Base-by-base conservation (phyloP, 345 rosid genomes). In the Rhodomyrtus tomentosa region DNA sequence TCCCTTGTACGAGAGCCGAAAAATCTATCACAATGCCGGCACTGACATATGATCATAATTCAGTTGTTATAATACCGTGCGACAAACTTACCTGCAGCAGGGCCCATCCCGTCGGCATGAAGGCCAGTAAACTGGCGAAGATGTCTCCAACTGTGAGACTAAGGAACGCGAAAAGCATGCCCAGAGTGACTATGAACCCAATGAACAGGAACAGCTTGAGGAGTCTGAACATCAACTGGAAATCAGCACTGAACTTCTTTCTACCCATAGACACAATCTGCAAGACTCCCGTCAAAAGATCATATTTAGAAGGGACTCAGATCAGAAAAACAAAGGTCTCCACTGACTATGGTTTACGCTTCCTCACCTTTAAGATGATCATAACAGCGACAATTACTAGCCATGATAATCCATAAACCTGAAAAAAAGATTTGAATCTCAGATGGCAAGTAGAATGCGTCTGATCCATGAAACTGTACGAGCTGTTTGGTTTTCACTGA, bases 211-310 rank as follows among this genome's bases (percentile, higher is more conserved):
- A 87, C 81, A 97, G 81, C 87, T 95, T 97, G 49, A 95, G 90
- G 25, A 97, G 93, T 89, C 99, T 92, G 93, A 97, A 97, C 96
- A 97, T 90, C 42, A 97, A 93, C 89, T 97, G 99, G 86, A 97
- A 97, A 89, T 97, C 99, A 10, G 98, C 99, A 55, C 98, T 93
- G 87, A 97, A 95, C 87, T 92, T 97, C 94, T 93, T 97, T 88
- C 98, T 92, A 22, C 99, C 99, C 98, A 94, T 92, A 32, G 98
- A 95, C 9, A 95, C 96, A 45, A 95, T 94, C 98, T 94, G 94
- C 90, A 87, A 73, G 5, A n/a, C 40, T 16, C 27, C 11, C 50
- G 42, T 32, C 10, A 36, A 45, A 40, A 25, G 18, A 40, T 12
- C 4, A 10, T 56, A 32, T 55, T 56, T 56, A 82, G 82, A 81